Percentiles rank a stretch among this genome's conserved stretches.
Conservation (phyloP, 2,329 filamentous ascomycete species). For the Magnaporthiopsis rhizophila region DNA sequence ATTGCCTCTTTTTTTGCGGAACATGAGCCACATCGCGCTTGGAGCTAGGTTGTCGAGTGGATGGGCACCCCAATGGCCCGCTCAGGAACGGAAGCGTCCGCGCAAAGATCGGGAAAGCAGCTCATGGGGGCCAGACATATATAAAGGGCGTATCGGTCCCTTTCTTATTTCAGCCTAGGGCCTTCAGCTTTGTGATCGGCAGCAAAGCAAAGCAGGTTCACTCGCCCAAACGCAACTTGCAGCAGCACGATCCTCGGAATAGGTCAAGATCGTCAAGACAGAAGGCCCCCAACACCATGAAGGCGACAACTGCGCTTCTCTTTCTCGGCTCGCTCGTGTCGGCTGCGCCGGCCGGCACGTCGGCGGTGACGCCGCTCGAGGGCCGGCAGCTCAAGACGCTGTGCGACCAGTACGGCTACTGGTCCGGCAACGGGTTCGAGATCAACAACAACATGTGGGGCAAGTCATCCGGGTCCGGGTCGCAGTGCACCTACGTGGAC, state of each 20-base stretch:
- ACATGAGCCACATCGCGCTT: too few species aligned
- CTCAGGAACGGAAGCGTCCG: not conserved
- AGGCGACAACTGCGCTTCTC: not conserved
- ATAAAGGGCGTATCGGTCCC: not conserved
- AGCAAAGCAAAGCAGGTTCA: not conserved
- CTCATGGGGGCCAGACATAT: not conserved
- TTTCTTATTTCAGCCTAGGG: not conserved
- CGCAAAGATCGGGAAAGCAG: not conserved
- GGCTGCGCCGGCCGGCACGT: slow-evolving; percentile 1
- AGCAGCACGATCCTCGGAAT: not conserved
- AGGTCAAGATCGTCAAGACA: not conserved
- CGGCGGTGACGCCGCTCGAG: slow-evolving; percentile 2
- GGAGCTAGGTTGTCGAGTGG: too few species aligned
- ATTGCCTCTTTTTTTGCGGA: not conserved
- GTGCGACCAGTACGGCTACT: slow-evolving; percentile 22
- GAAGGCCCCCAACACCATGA: not conserved
- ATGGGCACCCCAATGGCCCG: not conserved
- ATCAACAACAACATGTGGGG: slow-evolving; percentile 49
- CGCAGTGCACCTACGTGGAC: slow-evolving; percentile 34
- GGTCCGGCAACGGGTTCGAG: slow-evolving; percentile 22
- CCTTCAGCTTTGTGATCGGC: not conserved
- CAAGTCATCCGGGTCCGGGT: slow-evolving; percentile 25
- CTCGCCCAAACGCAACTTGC: too few species aligned
- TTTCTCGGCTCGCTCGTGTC: slow-evolving; percentile 5
- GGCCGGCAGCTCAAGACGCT: slow-evolving; percentile 11